Conservation (phyloP, 768 basidiomycete genomes). For the Zangia roseola region DNA sequence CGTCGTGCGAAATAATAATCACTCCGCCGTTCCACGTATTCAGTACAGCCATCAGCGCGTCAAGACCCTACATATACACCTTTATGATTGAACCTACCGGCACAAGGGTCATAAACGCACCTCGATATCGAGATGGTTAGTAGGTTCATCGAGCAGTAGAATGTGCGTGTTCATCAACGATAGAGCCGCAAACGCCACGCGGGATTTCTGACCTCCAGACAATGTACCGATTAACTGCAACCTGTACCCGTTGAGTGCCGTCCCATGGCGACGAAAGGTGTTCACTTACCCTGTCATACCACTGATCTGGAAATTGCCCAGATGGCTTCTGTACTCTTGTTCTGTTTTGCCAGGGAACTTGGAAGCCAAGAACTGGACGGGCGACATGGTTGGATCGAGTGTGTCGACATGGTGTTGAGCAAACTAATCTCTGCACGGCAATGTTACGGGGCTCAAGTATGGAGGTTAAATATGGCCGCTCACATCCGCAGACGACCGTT, state of each 20-base stretch:
- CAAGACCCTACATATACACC: conserved; percentile 69
- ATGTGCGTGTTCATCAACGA: conserved; percentile 90
- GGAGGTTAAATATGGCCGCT: conserved; percentile 24
- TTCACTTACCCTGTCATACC: conserved; percentile 83
- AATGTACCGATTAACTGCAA: conserved; percentile 89
- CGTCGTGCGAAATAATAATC: conserved; percentile 94
- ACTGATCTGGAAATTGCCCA: conserved; percentile 97
- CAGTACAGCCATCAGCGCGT: conserved; percentile 87
- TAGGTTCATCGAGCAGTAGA: conserved; percentile 93
- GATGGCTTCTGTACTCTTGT: conserved; percentile 93
- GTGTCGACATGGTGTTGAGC: conserved; percentile 97
- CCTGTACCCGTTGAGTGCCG: conserved; percentile 32
- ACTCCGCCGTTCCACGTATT: conserved; percentile 86
- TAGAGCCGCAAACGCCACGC: conserved; percentile 88
- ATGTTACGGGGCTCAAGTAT: background rate
- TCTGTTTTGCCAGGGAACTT: conserved; percentile 94
- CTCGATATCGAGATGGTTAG: conserved; percentile 96
- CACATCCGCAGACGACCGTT: conserved; percentile 92
- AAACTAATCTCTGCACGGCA: conserved; percentile 69
- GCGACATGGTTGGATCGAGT: conserved; percentile 78
- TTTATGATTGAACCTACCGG: background rate
- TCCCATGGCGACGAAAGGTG: background rate
- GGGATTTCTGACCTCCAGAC: conserved; percentile 93
- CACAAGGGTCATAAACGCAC: conserved; percentile 34
- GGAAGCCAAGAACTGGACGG: conserved; percentile 89